Conservation (phyloP, 352 stramenopile genomes). For the Globisporangium solare region DNA sequence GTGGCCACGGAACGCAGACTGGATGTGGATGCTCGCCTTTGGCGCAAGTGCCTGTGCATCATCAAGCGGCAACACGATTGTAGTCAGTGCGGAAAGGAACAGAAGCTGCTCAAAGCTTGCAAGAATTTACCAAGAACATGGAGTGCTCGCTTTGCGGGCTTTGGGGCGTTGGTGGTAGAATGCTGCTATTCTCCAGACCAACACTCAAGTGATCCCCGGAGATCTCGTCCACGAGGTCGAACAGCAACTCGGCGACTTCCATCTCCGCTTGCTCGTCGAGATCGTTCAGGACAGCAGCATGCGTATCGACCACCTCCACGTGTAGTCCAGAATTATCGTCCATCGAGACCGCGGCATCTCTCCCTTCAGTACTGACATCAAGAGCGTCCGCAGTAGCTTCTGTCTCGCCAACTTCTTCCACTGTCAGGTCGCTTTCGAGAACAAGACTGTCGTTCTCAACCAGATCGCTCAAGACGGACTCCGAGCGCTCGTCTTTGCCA, state of each 20-base stretch:
- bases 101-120: neutral
- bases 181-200: conserved; percentile 1
- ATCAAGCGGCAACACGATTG: neutral
- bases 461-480: neutral
- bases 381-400: too few species aligned
- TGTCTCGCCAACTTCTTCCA: neutral
- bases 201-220: conserved; percentile 11
- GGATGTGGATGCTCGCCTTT: conserved; percentile 33
- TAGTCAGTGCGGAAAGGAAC: neutral
- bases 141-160: neutral
- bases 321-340: neutral
- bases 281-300: neutral
- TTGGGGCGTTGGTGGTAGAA: neutral
- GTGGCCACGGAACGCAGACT: conserved; percentile 55
- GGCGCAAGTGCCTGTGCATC: neutral
- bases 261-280: conserved; percentile 27
- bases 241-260: conserved; percentile 40
- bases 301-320: too few species aligned
- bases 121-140: neutral
- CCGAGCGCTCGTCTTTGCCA: neutral
- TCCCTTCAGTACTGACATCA: too few species aligned
- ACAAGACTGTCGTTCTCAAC: neutral
- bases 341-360: neutral
- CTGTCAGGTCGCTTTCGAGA: neutral
- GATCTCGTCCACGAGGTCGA: conserved; percentile 33